Evolutionary conservation across 495 filamentous ascomycete species (phyloP).

Genomic region (Hypoxylon rickii): DNA sequence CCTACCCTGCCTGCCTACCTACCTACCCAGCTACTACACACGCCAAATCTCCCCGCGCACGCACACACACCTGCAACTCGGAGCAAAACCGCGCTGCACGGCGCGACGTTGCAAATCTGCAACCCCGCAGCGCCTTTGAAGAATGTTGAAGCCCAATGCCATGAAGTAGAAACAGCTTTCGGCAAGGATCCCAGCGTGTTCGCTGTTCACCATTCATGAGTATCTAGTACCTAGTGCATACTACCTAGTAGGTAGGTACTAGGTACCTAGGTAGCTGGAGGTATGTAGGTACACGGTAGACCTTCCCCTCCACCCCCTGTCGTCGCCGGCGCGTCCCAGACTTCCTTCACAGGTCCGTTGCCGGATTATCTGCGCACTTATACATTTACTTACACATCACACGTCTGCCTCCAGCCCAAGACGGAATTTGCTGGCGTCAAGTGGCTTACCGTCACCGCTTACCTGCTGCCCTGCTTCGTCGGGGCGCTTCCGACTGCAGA

Average conservation of each 20-base stretch:
- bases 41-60: too few relatives aligned
- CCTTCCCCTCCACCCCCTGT: slow-evolving; percentile 1
- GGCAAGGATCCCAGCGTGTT: slow-evolving; percentile 20
- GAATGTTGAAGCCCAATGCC: slow-evolving; percentile 24
- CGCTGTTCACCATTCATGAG: slow-evolving; percentile 16
- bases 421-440: slow-evolving; percentile 4
- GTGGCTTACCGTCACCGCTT: slow-evolving; percentile 11
- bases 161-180: neutral
- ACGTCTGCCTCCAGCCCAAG: slow-evolving; percentile 24
- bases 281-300: too few relatives aligned
- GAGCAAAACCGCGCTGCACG: slow-evolving; percentile 11
- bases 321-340: slow-evolving; percentile 30
- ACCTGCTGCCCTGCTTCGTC: slow-evolving; percentile 10
- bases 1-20: neutral
- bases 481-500: slow-evolving; percentile 15
- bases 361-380: slow-evolving; percentile 11
- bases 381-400: neutral
- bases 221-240: too few relatives aligned
- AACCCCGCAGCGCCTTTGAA: slow-evolving; percentile 19
- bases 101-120: slow-evolving; percentile 22
- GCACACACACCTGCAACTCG: slow-evolving; percentile 13
- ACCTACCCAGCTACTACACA: neutral
- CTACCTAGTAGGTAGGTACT: neutral
- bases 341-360: slow-evolving; percentile 21
- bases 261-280: neutral